A percentile compares a stretch with the other conserved stretches of the same genome.
Evolutionary conservation across 108 stramenopile genomes (phyloP).

Genomic region (Cyclostephanos tholiformis): DNA sequence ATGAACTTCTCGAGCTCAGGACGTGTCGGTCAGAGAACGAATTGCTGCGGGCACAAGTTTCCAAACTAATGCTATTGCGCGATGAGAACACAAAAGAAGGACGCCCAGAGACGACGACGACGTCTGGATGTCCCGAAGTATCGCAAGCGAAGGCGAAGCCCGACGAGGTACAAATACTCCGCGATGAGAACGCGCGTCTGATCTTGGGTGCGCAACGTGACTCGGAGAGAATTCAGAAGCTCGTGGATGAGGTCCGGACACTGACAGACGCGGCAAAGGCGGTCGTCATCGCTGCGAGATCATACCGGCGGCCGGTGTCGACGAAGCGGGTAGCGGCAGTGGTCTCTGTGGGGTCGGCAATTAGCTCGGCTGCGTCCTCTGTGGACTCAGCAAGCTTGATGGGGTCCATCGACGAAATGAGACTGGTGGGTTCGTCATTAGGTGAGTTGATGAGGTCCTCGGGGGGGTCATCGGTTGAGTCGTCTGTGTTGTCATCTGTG

Average conservation of each 20-base stretch:
- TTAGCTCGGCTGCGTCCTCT: too few relatives aligned
- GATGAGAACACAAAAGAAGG: not conserved
- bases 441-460: not conserved
- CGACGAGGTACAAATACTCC: not conserved
- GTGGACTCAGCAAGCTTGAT: not conserved
- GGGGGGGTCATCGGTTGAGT: not conserved
- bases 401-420: not conserved
- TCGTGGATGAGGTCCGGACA: not conserved
- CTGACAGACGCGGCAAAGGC: not conserved
- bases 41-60: not conserved
- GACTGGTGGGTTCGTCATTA: not conserved
- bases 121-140: not conserved
- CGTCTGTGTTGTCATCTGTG: not conserved
- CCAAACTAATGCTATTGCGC: not conserved
- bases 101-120: not conserved
- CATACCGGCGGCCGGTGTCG: not conserved
- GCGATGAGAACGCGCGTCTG: not conserved
- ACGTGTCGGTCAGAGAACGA: not conserved
- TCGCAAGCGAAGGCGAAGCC: not conserved
- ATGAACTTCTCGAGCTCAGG: not conserved
- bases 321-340: not conserved
- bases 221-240: not conserved
- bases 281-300: not conserved
- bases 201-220: not conserved
- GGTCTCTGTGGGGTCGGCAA: not conserved